These are phyloP conservation scores for Rubia occidens DNA, from an alignment of 305 asterid species.

Conservation along the genomic window DNA sequence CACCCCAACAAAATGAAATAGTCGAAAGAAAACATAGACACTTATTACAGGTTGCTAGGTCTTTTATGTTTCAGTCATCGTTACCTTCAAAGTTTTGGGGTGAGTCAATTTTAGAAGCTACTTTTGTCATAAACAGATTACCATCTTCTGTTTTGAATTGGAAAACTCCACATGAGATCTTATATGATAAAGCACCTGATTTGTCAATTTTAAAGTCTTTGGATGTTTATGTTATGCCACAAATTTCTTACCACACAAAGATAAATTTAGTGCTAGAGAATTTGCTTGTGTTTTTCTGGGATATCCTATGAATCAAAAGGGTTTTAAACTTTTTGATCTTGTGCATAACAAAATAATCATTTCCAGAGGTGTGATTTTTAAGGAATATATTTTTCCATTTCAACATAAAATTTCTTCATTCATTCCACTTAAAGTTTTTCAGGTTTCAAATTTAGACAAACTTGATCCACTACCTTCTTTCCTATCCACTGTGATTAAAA, in stretches of 20 bases:
- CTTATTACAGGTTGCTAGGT: background rate
- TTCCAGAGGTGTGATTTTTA: background rate
- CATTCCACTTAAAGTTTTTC: too few species aligned
- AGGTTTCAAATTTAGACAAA: too few species aligned
- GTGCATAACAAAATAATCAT: background rate
- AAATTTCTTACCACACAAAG: background rate
- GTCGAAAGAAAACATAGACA: background rate
- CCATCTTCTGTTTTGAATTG: background rate
- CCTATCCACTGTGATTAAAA: too few species aligned
- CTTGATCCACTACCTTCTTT: too few species aligned
- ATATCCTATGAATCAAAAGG: background rate
- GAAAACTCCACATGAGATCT: background rate
- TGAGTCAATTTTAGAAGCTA: background rate
- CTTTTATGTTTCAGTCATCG: background rate
- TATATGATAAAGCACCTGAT: fast-evolving
- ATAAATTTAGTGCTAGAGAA: background rate
- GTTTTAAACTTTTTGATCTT: background rate
- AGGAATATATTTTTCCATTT: background rate
- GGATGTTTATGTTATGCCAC: background rate
- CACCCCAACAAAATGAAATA: background rate
- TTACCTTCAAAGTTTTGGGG: background rate
- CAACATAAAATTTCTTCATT: too few species aligned
- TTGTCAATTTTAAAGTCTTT: background rate
- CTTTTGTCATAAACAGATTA: background rate
- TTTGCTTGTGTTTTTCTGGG: background rate